Evolutionary conservation across 768 basidiomycete genomes (phyloP).

Genomic region (Lactarius psammicola): DNA sequence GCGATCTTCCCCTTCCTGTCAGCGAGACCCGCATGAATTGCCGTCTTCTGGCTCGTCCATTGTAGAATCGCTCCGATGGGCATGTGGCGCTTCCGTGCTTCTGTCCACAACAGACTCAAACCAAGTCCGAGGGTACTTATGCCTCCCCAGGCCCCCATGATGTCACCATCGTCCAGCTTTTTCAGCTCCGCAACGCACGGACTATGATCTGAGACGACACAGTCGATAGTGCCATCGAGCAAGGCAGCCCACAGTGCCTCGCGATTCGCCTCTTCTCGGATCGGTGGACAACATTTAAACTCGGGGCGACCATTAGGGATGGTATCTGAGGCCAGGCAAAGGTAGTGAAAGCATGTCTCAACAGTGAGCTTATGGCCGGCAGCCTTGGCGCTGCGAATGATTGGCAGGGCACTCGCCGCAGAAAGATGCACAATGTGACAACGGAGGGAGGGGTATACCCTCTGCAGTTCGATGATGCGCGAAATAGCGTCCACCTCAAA

Average conservation of each 20-base stretch:
- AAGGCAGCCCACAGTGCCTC: conserved; percentile 81
- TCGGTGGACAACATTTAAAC: conserved; percentile 97
- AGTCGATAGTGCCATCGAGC: conserved; percentile 81
- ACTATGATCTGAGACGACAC: conserved; percentile 94
- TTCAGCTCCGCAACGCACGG: conserved; percentile 86
- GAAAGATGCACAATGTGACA: conserved; percentile 97
- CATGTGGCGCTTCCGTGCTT: conserved; percentile 59
- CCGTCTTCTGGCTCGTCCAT: conserved; percentile 77
- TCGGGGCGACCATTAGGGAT: conserved; percentile 78
- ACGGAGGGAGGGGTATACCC: conserved; percentile 60
- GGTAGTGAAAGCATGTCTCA: conserved; percentile 98
- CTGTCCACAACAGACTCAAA: conserved; percentile 86
- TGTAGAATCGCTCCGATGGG: conserved; percentile 59
- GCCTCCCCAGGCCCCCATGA: conserved; percentile 94
- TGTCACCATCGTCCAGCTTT: conserved; percentile 67
- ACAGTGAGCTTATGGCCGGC: conserved; percentile 74
- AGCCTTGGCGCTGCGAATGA: conserved; percentile 65
- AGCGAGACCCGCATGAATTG: conserved; percentile 74
- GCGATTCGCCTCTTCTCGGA: conserved; percentile 71
- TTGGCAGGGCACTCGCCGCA: conserved; percentile 74
- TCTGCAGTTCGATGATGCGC: conserved; percentile 67
- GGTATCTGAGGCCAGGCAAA: conserved; percentile 67
- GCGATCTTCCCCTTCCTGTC: conserved; percentile 67
- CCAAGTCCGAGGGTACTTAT: conserved; percentile 91
- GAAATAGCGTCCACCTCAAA: conserved; percentile 82